Conservation (phyloP, 2,329 filamentous ascomycete species). For the Fusarium phyllophilum region DNA sequence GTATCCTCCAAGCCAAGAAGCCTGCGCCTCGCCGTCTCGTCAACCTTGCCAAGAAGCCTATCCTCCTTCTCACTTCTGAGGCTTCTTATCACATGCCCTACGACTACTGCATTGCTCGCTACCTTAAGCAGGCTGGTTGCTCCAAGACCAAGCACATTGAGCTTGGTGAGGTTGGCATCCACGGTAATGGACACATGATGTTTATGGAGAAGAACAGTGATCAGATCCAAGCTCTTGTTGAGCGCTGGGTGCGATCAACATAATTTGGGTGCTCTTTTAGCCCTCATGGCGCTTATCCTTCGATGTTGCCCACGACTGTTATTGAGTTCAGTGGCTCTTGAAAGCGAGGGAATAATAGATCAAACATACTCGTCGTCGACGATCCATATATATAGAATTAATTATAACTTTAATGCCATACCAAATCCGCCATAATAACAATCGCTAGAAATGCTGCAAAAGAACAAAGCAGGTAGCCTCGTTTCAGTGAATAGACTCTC, state of each 20-base stretch:
- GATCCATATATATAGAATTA: background rate
- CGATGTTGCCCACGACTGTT: background rate
- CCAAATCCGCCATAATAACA: background rate
- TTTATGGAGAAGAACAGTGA: constrained; percentile 41
- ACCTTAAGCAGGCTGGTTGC: constrained; percentile 34
- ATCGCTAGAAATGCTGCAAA: background rate
- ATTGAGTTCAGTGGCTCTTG: background rate
- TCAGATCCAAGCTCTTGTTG: background rate
- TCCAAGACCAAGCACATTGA: constrained; percentile 33
- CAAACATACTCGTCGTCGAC: background rate
- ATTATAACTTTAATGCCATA: background rate
- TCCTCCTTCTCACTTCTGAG: constrained; percentile 30
- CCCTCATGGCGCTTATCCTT: background rate
- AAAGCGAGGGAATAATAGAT: background rate
- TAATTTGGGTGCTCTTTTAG: background rate
- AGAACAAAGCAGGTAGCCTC: background rate
- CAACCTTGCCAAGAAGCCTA: constrained; percentile 49
- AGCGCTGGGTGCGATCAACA: background rate
- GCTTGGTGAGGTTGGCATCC: constrained; percentile 30
- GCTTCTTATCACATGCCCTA: constrained; percentile 38
- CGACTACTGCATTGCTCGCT: constrained; percentile 33
- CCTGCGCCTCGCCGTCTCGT: constrained; percentile 39
- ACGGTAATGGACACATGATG: constrained; percentile 39
- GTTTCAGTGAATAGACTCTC: background rate
- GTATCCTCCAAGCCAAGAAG: constrained; percentile 24